Evolutionary conservation across 176 grass and related monocot species (phyloP).

Genomic region (Oryza punctata): DNA sequence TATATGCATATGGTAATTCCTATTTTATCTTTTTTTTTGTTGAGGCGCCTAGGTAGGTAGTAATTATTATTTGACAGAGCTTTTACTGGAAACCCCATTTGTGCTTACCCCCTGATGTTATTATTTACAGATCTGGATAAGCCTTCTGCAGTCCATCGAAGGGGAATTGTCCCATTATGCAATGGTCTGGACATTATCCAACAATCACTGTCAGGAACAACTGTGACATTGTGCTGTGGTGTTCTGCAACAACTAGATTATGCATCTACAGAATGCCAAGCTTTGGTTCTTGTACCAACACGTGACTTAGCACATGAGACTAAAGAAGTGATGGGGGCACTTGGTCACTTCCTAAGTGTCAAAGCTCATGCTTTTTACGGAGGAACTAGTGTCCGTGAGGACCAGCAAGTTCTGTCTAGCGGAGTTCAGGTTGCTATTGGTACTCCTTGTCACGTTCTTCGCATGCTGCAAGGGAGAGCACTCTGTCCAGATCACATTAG

Average conservation of each 20-base stretch:
- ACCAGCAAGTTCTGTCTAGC: conserved; percentile 50
- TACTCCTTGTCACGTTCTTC: conserved; percentile 56
- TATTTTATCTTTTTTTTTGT: conserved; percentile 7
- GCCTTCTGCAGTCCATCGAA: conserved; percentile 62
- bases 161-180: conserved; percentile 71
- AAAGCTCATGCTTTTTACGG: conserved; percentile 66
- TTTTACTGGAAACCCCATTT: neutral
- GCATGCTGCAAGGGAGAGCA: conserved; percentile 47
- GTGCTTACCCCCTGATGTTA: neutral
- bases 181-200: conserved; percentile 70
- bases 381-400: conserved; percentile 42
- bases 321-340: conserved; percentile 58
- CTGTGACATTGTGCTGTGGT: conserved; percentile 66
- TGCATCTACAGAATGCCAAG: conserved; percentile 64
- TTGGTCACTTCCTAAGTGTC: conserved; percentile 70
- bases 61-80: conserved; percentile 10
- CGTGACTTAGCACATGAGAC: conserved; percentile 58
- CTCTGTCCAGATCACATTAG: conserved; percentile 57
- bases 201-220: conserved; percentile 59
- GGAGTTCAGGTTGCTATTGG: conserved; percentile 58
- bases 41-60: neutral
- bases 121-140: conserved; percentile 64
- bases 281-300: conserved; percentile 74
- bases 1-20: conserved; percentile 65
- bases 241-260: conserved; percentile 76